Conservation (phyloP, 208 protist genomes). For the Trypanosoma boissoni region DNA sequence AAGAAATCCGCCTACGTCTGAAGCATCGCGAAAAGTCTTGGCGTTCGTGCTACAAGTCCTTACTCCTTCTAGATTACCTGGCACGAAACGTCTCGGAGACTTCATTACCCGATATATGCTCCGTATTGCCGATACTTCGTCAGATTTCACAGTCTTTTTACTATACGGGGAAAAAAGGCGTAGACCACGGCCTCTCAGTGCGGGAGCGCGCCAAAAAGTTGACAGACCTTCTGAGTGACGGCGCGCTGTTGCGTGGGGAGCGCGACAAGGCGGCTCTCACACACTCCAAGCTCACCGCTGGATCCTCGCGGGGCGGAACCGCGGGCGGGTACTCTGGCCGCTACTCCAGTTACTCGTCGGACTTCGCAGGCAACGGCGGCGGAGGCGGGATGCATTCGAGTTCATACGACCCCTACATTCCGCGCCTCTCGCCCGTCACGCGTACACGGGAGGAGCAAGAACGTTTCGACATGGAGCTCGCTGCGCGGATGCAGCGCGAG, state of each 20-base stretch:
- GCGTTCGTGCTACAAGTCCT: slow-evolving; percentile 85
- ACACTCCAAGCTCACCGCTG: slow-evolving; percentile 58
- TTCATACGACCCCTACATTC: slow-evolving; percentile 18
- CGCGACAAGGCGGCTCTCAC: slow-evolving; percentile 66
- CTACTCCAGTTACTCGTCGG: slow-evolving; percentile 16
- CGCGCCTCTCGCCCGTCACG: slow-evolving; percentile 12
- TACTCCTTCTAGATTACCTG: slow-evolving; percentile 86
- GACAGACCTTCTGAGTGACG: slow-evolving; percentile 77
- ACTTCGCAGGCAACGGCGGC: too few relatives aligned
- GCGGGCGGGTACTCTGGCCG: slow-evolving; percentile 23
- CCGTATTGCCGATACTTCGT: slow-evolving; percentile 60
- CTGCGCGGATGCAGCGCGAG: slow-evolving; percentile 79
- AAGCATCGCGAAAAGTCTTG: slow-evolving; percentile 84
- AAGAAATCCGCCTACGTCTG: slow-evolving; percentile 75
- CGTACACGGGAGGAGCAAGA: slow-evolving; percentile 82
- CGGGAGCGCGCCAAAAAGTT: slow-evolving; percentile 83
- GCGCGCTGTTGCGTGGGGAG: slow-evolving; percentile 72
- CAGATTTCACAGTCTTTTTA: slow-evolving; percentile 78
- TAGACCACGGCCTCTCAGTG: slow-evolving; percentile 87
- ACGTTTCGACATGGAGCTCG: slow-evolving; percentile 81
- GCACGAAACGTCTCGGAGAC: slow-evolving; percentile 64
- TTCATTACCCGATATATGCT: slow-evolving; percentile 68
- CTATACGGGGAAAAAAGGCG: slow-evolving; percentile 81
- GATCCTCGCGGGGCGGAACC: slow-evolving; percentile 30
- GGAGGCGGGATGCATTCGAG: too few relatives aligned